Evolutionary conservation across 108 stramenopile genomes (phyloP).

Genomic region (Nitzschia sp.): DNA sequence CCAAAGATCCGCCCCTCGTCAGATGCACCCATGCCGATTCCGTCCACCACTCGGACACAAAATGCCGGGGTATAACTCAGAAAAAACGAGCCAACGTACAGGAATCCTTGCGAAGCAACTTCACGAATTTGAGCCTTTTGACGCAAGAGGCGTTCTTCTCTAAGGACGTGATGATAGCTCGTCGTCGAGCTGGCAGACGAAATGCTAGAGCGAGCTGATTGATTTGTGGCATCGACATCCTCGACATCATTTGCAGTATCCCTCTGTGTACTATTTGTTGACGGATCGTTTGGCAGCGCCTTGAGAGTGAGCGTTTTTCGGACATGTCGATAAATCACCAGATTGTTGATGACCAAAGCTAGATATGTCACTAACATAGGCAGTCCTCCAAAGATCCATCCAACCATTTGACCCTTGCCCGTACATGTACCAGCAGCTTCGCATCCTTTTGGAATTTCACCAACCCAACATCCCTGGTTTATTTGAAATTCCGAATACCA

Average conservation of each 20-base stretch:
- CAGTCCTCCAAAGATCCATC: constrained; percentile 10
- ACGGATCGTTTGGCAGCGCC: background rate
- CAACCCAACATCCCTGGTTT: constrained; percentile 16
- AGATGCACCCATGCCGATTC: constrained; percentile 8
- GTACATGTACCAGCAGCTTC: background rate
- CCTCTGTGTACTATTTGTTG: background rate
- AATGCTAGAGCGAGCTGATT: background rate
- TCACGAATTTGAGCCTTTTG: constrained; percentile 5
- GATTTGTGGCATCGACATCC: background rate
- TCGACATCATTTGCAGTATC: background rate
- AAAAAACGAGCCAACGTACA: constrained; percentile 27
- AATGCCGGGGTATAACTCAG: constrained; percentile 13
- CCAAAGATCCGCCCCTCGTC: constrained; percentile 13
- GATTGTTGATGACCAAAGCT: constrained; percentile 11
- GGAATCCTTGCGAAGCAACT: constrained; percentile 27
- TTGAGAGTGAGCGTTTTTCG: background rate
- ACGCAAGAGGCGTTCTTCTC: background rate
- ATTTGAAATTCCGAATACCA: constrained; percentile 1
- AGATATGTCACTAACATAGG: constrained; percentile 1
- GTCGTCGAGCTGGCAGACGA: too few species aligned
- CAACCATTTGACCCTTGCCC: background rate
- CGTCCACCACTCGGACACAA: constrained; percentile 20
- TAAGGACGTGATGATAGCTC: background rate
- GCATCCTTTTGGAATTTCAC: constrained; percentile 5
- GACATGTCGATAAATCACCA: constrained; percentile 15